Percentiles rank a stretch among this genome's conserved stretches.
Evolutionary conservation across 208 protist species (phyloP).

Genomic region (Wallacemonas sp.): DNA sequence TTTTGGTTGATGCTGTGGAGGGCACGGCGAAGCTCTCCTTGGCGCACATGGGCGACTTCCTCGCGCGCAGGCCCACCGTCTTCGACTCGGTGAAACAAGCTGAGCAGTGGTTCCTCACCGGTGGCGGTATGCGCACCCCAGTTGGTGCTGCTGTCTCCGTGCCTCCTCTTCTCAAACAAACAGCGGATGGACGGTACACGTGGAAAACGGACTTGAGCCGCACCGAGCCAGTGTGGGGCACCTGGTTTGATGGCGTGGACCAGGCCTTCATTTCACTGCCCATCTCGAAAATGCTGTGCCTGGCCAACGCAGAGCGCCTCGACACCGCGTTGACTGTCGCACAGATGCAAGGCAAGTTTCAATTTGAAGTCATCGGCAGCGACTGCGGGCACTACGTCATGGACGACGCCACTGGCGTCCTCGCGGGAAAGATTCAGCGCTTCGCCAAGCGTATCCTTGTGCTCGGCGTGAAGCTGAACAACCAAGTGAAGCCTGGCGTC

Average conservation of each 20-base stretch:
- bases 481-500: conserved; percentile 15
- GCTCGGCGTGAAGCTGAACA: conserved; percentile 50
- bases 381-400: conserved; percentile 91
- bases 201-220: conserved; percentile 79
- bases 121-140: conserved; percentile 70
- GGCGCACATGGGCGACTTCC: conserved; percentile 77
- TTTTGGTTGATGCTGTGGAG: conserved; percentile 92
- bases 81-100: conserved; percentile 74
- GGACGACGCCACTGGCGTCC: conserved; percentile 78
- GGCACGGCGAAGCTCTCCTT: conserved; percentile 85
- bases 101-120: conserved; percentile 72
- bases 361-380: conserved; percentile 87
- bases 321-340: conserved; percentile 89
- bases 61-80: conserved; percentile 59
- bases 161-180: conserved; percentile 59
- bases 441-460: conserved; percentile 67
- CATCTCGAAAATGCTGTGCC: conserved; percentile 88
- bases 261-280: conserved; percentile 72
- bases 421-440: conserved; percentile 57
- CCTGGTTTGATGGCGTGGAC: conserved; percentile 90
- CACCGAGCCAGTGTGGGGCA: conserved; percentile 71
- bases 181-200: conserved; percentile 31
- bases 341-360: conserved; percentile 95
- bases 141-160: conserved; percentile 70
- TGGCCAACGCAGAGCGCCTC: conserved; percentile 85